Conservation (phyloP, 495 filamentous ascomycete species). For the Neurospora sp. region DNA sequence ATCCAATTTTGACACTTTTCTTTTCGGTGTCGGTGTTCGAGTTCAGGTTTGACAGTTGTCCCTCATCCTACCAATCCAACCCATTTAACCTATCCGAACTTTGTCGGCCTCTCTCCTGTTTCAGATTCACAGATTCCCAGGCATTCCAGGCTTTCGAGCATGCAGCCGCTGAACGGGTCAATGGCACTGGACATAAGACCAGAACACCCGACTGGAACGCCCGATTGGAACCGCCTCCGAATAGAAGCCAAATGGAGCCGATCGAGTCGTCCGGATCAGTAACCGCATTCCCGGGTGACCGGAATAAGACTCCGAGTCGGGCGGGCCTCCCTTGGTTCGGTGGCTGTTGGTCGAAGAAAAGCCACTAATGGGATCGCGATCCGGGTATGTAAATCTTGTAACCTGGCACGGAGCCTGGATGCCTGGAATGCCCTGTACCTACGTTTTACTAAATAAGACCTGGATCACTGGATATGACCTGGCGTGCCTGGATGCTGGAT, state of each 20-base stretch:
- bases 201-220: no score
- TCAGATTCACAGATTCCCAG: background rate
- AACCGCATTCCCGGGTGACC: background rate
- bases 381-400: background rate
- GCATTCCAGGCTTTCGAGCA: background rate
- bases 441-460: background rate
- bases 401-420: no score
- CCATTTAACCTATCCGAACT: background rate
- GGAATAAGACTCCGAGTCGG: background rate
- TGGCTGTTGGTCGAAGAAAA: background rate
- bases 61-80: background rate
- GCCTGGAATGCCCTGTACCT: no score
- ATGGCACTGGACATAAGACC: no score
- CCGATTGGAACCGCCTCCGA: no score
- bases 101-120: background rate
- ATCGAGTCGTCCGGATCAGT: no score
- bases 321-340: background rate
- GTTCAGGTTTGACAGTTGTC: no score
- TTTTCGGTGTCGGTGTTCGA: no score
- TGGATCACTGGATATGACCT: background rate
- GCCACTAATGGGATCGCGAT: background rate
- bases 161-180: no score
- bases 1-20: no score
- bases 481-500: background rate
- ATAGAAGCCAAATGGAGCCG: no score